Conservation (phyloP, 257 asterid species). For the Solanum verrucosum region DNA sequence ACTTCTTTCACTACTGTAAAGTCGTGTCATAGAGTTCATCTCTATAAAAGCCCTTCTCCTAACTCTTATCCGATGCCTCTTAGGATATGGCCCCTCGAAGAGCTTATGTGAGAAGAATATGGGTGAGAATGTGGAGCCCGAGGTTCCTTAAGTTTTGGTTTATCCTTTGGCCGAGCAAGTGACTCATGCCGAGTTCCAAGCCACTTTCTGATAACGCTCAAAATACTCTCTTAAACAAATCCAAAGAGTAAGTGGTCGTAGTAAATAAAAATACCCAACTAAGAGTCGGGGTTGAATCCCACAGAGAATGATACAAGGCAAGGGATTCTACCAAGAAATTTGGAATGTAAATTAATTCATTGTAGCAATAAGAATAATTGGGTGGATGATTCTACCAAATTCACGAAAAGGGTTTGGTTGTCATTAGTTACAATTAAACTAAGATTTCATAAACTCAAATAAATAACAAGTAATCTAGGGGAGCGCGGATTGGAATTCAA, state of each 20-base stretch:
- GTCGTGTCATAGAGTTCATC: background rate
- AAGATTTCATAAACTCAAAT: background rate
- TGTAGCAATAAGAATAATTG: background rate
- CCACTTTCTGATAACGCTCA: background rate
- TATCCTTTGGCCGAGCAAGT: background rate
- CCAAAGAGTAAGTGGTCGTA: too few relatives aligned
- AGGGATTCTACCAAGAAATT: background rate
- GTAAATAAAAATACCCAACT: background rate
- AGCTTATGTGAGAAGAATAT: background rate
- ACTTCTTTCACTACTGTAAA: background rate
- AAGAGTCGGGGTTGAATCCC: background rate
- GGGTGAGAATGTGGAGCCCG: background rate
- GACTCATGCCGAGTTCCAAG: background rate
- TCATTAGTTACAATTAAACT: background rate
- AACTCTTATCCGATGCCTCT: background rate
- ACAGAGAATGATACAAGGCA: background rate
- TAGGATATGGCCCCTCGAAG: background rate
- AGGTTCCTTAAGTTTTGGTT: background rate
- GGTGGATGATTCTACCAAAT: background rate
- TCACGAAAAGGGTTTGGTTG: background rate
- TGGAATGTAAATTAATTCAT: background rate
- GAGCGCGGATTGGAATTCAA: too few relatives aligned
- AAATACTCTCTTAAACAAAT: too few relatives aligned
- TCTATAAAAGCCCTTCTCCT: background rate
- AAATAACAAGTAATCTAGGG: too few relatives aligned